Evolutionary conservation across 2,329 filamentous ascomycete genomes (phyloP).

Genomic region (Ophiognomonia clavigignenti-juglandacearum): DNA sequence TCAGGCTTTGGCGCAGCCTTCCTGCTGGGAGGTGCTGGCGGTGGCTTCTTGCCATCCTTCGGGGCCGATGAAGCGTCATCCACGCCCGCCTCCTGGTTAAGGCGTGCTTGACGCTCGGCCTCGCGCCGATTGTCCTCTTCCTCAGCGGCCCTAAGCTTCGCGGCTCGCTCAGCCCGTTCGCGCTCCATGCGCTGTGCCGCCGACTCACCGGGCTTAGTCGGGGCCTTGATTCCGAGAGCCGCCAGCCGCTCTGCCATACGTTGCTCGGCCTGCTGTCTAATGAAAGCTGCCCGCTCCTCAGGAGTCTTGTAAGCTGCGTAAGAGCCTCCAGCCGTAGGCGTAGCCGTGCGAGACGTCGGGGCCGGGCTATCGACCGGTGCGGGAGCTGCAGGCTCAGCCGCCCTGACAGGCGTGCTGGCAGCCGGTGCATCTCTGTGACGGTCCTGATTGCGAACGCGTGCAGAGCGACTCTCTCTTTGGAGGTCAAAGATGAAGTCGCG

Average conservation of each 20-base stretch:
- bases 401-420: constrained; percentile 36
- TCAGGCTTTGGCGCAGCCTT: constrained; percentile 64
- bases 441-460: constrained; percentile 61
- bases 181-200: constrained; percentile 81
- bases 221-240: constrained; percentile 84
- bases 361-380: constrained; percentile 47
- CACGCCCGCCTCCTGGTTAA: constrained; percentile 70
- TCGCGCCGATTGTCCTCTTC: constrained; percentile 90
- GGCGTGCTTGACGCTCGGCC: constrained; percentile 74
- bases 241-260: constrained; percentile 95
- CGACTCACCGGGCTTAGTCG: constrained; percentile 73
- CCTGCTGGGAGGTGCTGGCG: constrained; percentile 73
- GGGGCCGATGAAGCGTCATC: constrained; percentile 46
- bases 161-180: constrained; percentile 80
- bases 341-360: constrained; percentile 50
- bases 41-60: constrained; percentile 54
- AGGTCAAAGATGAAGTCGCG: constrained; percentile 98
- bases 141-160: constrained; percentile 83
- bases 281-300: constrained; percentile 90
- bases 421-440: constrained; percentile 40
- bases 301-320: constrained; percentile 85
- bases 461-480: constrained; percentile 76
- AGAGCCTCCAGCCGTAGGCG: constrained; percentile 53
- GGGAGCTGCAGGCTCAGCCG: constrained; percentile 38
- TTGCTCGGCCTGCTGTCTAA: constrained; percentile 94